Base-by-base conservation (phyloP, 768 basidiomycete species). In the Pleurotus tuoliensis region DNA sequence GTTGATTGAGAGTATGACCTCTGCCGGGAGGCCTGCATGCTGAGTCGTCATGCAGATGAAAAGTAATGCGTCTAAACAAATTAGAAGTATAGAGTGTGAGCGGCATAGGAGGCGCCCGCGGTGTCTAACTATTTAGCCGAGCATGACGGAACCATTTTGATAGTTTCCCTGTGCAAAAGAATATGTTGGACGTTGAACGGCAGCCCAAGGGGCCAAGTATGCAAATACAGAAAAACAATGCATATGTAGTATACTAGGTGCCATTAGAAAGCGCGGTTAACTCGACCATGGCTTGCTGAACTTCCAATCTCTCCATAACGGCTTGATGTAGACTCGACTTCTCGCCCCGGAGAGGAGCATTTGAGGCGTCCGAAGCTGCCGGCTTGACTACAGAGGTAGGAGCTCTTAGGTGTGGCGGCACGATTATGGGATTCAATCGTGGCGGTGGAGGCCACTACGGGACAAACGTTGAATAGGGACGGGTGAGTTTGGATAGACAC, bases 361-460 rank as follows among this genome's bases (percentile, higher is more conserved):
- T 41, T 11, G 34, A 24, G 13, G 48, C 15, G 25, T 43, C 15
- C 12, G 18, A 27, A 47, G 40, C 3, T 9, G 38, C 57, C 3
- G 43, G 22, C 39, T 41, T 43, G 22, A 15, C 13, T 12, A 18
- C 15, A 4, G 48, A 30, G 7, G 34, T 1, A 5, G 48, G 7
- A n/a, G 71, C 60, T 56, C 69, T 61, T 9, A 90, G 70, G 58
- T 88, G 82, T 0, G 87, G 78, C 2, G 90, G 88, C 24, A 92
- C 86, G 45, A 92, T 88, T 55, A 92, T 79, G 2, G 91, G 89
- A 3, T 84, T 91, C 38, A 83, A 74, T 1, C 86, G 86, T 3
- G 90, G 90, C 3, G 90, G 90, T 5, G 90, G 86, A 1, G 91
- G 90, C 91, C 91, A 92, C 90, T 92, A 59, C 18, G 20, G 56